phyloP scores from a whole-genome alignment of 495 filamentous ascomycete genomes.

The Friedmanniomyces simplex region DNA sequence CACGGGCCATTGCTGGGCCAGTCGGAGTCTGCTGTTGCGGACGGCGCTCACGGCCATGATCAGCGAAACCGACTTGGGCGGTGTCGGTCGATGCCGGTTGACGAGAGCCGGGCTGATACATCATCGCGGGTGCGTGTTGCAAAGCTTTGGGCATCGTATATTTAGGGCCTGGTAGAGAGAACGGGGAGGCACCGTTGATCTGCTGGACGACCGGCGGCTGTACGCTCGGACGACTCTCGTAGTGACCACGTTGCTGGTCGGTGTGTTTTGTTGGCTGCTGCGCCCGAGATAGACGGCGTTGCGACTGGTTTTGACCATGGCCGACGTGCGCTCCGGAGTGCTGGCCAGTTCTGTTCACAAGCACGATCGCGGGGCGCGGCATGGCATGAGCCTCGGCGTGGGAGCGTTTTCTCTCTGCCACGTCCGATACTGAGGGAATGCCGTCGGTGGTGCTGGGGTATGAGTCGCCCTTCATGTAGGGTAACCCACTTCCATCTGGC shows the following conservation, averaged over 20 bases:
- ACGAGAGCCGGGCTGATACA: background rate
- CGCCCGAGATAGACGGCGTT: too few species aligned
- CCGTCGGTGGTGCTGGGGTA: conserved; percentile 22
- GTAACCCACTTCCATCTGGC: background rate
- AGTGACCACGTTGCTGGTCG: too few species aligned
- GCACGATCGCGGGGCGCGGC: background rate
- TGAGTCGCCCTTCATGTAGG: conserved; percentile 16
- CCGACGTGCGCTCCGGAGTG: background rate
- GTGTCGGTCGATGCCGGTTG: background rate
- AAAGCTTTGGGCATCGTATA: background rate
- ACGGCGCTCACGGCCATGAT: background rate
- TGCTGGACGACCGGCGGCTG: too few species aligned
- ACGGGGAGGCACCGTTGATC: too few species aligned
- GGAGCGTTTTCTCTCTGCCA: background rate
- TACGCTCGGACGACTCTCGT: too few species aligned
- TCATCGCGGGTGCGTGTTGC: background rate
- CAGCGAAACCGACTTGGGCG: background rate
- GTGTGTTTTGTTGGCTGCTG: too few species aligned
- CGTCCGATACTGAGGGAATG: background rate
- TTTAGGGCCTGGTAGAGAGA: too few species aligned
- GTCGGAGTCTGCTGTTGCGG: background rate
- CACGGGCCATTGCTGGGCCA: background rate
- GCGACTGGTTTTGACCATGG: too few species aligned
- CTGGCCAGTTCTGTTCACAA: background rate
- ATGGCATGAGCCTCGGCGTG: background rate